phyloP scores from a whole-genome alignment of 2,329 filamentous ascomycete species.

The Massarina eburnea region DNA sequence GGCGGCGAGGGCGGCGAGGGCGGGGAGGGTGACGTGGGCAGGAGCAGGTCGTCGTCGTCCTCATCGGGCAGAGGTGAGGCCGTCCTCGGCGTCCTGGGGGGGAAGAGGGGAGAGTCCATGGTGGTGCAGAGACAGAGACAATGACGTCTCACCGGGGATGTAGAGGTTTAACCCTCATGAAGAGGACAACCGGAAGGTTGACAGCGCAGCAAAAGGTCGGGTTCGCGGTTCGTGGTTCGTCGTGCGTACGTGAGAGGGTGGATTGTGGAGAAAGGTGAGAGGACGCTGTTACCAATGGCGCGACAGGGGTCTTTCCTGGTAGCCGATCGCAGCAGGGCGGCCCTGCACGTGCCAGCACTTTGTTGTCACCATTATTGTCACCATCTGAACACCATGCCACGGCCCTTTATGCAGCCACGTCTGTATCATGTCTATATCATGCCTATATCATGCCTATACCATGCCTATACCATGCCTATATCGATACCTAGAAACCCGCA shows the following conservation, averaged over 20 bases:
- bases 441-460: too few relatives aligned
- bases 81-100: slow-evolving; percentile 10
- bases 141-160: slow-evolving; percentile 25
- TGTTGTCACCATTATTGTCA: too few relatives aligned
- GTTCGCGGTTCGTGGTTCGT: too few relatives aligned
- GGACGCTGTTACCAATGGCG: slow-evolving; percentile 6
- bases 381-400: too few relatives aligned
- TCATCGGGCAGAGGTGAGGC: slow-evolving; percentile 31
- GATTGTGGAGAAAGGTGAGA: slow-evolving; percentile 20
- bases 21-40: slow-evolving; percentile 19
- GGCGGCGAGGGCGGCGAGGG: background rate
- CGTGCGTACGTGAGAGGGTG: slow-evolving; percentile 21
- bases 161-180: slow-evolving; percentile 31
- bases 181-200: slow-evolving; percentile 19
- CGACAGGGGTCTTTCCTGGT: background rate
- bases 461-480: too few relatives aligned
- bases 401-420: too few relatives aligned
- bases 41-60: slow-evolving; percentile 23
- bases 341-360: too few relatives aligned
- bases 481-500: too few relatives aligned
- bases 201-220: slow-evolving; percentile 15
- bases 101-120: slow-evolving; percentile 29
- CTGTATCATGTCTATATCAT: too few relatives aligned
- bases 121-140: slow-evolving; percentile 18
- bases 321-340: background rate